Conservation (phyloP, 768 basidiomycete species). For the Phylloporus sp. region DNA sequence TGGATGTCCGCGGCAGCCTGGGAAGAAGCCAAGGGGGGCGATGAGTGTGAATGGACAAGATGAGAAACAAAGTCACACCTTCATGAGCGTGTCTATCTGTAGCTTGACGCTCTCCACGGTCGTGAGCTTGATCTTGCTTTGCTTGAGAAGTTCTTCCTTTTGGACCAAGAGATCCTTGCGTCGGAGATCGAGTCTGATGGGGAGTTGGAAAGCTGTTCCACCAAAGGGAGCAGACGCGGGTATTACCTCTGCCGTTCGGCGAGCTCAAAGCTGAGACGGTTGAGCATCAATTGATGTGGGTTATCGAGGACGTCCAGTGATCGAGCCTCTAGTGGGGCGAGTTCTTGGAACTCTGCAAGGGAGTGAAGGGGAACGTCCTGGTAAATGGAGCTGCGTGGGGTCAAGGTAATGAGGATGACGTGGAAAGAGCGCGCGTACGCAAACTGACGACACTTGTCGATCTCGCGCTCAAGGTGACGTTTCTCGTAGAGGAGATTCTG, state of each 20-base stretch:
- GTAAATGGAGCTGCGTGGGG: slow-evolving; percentile 64
- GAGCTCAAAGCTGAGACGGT: slow-evolving; percentile 81
- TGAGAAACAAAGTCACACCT: slow-evolving; percentile 39
- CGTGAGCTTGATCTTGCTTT: slow-evolving; percentile 66
- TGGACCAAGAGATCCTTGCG: slow-evolving; percentile 62
- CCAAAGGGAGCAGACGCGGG: neutral
- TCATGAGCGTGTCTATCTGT: slow-evolving; percentile 72
- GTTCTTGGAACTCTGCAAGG: slow-evolving; percentile 59
- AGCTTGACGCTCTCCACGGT: slow-evolving; percentile 75
- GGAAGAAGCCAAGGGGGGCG: slow-evolving; percentile 9
- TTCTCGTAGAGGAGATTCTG: slow-evolving; percentile 89
- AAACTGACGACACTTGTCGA: slow-evolving; percentile 89
- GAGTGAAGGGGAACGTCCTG: slow-evolving; percentile 78
- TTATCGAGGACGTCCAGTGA: slow-evolving; percentile 57
- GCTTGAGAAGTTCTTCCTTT: slow-evolving; percentile 77
- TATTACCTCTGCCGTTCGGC: slow-evolving; percentile 79
- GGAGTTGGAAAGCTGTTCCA: slow-evolving; percentile 3
- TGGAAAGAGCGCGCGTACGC: slow-evolving; percentile 44
- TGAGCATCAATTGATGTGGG: slow-evolving; percentile 83
- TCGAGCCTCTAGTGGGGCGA: slow-evolving; percentile 66
- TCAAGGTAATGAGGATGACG: neutral
- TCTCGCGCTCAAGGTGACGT: slow-evolving; percentile 84
- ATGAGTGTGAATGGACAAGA: slow-evolving; percentile 9
- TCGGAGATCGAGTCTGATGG: slow-evolving; percentile 60
- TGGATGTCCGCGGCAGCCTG: slow-evolving; percentile 69